Evolutionary conservation across 805 yeast genomes (phyloP).

Genomic region (Saturnispora saitoi): DNA sequence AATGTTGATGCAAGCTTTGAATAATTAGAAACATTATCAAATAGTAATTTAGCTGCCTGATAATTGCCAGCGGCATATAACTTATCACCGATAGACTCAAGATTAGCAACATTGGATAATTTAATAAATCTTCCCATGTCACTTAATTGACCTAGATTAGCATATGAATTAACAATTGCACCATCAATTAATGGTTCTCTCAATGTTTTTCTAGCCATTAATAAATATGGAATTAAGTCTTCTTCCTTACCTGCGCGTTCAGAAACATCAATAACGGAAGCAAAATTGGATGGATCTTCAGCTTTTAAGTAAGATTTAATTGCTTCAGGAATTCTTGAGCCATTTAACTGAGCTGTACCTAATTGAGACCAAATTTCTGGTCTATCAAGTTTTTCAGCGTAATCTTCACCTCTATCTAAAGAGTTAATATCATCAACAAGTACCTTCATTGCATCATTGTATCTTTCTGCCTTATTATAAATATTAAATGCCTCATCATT

Average conservation of each 20-base stretch:
- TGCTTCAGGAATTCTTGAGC: conserved; percentile 85
- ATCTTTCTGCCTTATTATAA: conserved; percentile 73
- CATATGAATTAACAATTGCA: conserved; percentile 80
- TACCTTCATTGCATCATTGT: conserved; percentile 76
- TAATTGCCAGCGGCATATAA: conserved; percentile 73
- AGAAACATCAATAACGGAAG: conserved; percentile 87
- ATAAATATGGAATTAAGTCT: conserved; percentile 76
- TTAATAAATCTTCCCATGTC: conserved; percentile 82
- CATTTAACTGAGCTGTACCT: conserved; percentile 93
- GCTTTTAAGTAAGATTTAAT: conserved; percentile 88
- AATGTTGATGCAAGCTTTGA: conserved; percentile 94
- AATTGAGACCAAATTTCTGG: conserved; percentile 91
- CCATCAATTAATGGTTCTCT: conserved; percentile 93
- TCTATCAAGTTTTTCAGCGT: conserved; percentile 80
- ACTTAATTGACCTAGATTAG: conserved; percentile 60
- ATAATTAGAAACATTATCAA: conserved; percentile 81
- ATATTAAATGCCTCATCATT: conserved; percentile 92
- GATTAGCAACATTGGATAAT: conserved; percentile 86
- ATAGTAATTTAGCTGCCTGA: conserved; percentile 87
- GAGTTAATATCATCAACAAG: conserved; percentile 90
- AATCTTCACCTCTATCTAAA: conserved; percentile 87
- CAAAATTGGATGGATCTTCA: conserved; percentile 81
- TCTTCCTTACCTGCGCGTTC: conserved; percentile 96
- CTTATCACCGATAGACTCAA: conserved; percentile 87
- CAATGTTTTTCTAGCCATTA: conserved; percentile 84